phyloP scores from a whole-genome alignment of 495 filamentous ascomycete genomes.

The Penicillium crystallinum region DNA sequence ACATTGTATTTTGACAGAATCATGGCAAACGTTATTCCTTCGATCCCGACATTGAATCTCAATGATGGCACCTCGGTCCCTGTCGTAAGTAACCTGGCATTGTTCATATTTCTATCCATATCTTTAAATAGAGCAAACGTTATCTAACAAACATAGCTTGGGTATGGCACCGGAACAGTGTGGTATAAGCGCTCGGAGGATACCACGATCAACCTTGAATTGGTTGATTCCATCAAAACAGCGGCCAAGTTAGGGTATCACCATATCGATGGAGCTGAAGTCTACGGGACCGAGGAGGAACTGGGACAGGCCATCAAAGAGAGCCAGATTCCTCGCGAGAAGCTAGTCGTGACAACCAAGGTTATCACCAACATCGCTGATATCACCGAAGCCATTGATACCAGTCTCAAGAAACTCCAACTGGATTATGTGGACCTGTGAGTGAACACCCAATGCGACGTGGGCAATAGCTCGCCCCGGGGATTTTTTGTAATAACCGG shows the following conservation, averaged over 20 bases:
- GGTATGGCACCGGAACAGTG: conserved; percentile 64
- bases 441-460: conserved; percentile 2
- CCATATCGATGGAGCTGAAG: conserved; percentile 80
- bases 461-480: not conserved
- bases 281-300: conserved; percentile 75
- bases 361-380: conserved; percentile 53
- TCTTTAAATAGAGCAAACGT: not conserved
- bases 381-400: conserved; percentile 59
- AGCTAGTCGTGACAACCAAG: conserved; percentile 77
- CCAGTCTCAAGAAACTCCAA: conserved; percentile 67
- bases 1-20: no score
- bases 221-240: conserved; percentile 57
- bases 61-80: conserved; percentile 72
- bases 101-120: not conserved
- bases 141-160: conserved; percentile 47
- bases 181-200: conserved; percentile 51
- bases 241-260: conserved; percentile 67
- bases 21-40: conserved; percentile 18
- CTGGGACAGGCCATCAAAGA: conserved; percentile 70
- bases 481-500: not conserved
- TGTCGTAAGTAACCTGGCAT: conserved; percentile 46
- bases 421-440: conserved; percentile 78
- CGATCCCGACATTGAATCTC: conserved; percentile 52
- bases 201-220: conserved; percentile 25
- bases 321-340: conserved; percentile 56